Percentiles rank a stretch among this genome's conserved stretches.
phyloP scores from a whole-genome alignment of 768 basidiomycete genomes.

The Lactarius psammicola region DNA sequence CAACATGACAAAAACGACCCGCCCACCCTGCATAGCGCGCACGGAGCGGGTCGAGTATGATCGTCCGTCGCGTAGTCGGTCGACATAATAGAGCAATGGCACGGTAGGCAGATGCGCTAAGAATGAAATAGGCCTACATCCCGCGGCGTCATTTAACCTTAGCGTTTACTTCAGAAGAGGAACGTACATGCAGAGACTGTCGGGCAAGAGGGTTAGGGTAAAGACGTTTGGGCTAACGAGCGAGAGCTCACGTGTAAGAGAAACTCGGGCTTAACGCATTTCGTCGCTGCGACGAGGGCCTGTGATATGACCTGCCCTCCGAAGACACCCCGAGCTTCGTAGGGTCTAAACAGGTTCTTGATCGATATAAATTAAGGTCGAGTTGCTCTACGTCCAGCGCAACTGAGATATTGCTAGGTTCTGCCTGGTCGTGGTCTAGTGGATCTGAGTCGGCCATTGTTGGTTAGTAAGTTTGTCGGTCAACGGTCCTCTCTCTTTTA shows the following conservation, averaged over 20 bases:
- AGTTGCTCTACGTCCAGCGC: conserved; percentile 77
- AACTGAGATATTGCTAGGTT: conserved; percentile 53
- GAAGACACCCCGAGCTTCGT: conserved; percentile 68
- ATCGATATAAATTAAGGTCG: conserved; percentile 75
- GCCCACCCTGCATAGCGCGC: conserved; percentile 48
- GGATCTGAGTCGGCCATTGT: conserved; percentile 19
- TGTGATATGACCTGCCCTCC: conserved; percentile 91
- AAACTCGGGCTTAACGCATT: conserved; percentile 62
- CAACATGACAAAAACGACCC: conserved; percentile 58
- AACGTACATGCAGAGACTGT: conserved; percentile 69
- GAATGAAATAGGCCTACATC: conserved; percentile 75
- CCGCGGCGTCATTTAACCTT: background rate
- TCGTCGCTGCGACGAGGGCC: conserved; percentile 78
- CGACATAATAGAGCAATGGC: conserved; percentile 78
- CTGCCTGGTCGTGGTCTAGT: conserved; percentile 18
- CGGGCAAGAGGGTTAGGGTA: background rate
- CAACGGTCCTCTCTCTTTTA: too few species aligned
- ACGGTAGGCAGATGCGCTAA: conserved; percentile 68
- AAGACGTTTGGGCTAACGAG: background rate
- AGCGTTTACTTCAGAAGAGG: background rate
- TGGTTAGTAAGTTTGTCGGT: background rate
- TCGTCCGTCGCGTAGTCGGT: conserved; percentile 68
- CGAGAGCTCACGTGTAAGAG: conserved; percentile 64
- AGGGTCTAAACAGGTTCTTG: conserved; percentile 66
- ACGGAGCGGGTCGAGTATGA: conserved; percentile 65